A percentile compares a stretch with the other conserved stretches of the same genome.
Evolutionary conservation across 768 basidiomycete genomes (phyloP).

Genomic region (Lepiota venenata): DNA sequence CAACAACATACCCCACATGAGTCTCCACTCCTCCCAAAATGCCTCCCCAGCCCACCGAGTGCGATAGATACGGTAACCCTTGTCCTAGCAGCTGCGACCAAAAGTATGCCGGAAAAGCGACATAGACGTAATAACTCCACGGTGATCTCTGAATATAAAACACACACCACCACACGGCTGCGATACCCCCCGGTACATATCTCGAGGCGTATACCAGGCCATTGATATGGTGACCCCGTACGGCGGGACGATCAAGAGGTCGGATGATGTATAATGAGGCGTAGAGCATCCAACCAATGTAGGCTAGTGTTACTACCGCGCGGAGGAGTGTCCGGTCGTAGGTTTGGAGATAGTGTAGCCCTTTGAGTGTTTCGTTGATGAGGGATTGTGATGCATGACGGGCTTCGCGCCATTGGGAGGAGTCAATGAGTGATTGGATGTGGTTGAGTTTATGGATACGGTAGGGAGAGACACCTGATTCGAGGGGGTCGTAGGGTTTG

Average conservation of each 20-base stretch:
- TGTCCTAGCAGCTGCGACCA: slow-evolving; percentile 55
- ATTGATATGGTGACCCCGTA: not conserved
- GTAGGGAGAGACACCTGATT: slow-evolving; percentile 30
- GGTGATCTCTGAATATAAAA: slow-evolving; percentile 68
- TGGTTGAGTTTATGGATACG: slow-evolving; percentile 22
- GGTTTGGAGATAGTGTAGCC: slow-evolving; percentile 78
- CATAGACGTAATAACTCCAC: slow-evolving; percentile 73
- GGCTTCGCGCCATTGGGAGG: slow-evolving; percentile 43
- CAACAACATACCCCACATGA: slow-evolving; percentile 30
- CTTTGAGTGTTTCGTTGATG: slow-evolving; percentile 50
- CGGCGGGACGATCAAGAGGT: slow-evolving; percentile 23
- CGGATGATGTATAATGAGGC: slow-evolving; percentile 56
- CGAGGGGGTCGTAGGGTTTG: slow-evolving; percentile 52
- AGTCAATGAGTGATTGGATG: slow-evolving; percentile 45
- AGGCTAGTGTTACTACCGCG: slow-evolving; percentile 65
- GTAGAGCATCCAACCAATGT: slow-evolving; percentile 76
- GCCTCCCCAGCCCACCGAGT: not conserved
- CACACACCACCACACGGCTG: slow-evolving; percentile 37
- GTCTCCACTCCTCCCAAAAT: slow-evolving; percentile 5
- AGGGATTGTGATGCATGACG: slow-evolving; percentile 47
- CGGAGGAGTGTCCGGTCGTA: slow-evolving; percentile 78
- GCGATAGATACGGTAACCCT: slow-evolving; percentile 11
- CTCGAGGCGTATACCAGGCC: not conserved
- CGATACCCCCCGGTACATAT: slow-evolving; percentile 18
- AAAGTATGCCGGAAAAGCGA: slow-evolving; percentile 73